Base-by-base conservation (phyloP, 192 early-diverging fungal species). In the Fimicolochytrium jonesii region DNA sequence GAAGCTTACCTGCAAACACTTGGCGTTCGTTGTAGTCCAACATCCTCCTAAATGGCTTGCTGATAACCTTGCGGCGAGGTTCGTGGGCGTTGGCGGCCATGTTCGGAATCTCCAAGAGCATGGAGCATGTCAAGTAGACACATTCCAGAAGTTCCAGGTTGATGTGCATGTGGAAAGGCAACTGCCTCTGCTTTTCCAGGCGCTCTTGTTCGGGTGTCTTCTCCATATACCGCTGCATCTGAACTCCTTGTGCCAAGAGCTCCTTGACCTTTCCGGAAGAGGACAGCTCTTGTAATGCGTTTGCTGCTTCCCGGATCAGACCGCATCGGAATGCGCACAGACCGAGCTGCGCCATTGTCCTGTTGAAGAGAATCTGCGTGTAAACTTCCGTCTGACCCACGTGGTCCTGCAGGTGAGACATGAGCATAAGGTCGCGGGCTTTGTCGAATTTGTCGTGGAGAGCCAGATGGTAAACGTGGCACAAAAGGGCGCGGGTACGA, bases 151-250 rank as follows among this genome's bases (percentile, higher is more conserved):
- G 84, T 77, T 99, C 97, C 49, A 99, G 75, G 80, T 99, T 98
- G 75, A 99, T 94, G 79, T 95, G 94, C 90, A 98, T 94, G 79
- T 99, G 96, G 90, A 97, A 97, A 22, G 96, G 96, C 65, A 99
- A 77, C 81, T 97, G 95, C 58, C 96, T 83, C 77, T 89, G 90
- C 67, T 92, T 90, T 74, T 96, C 93, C 20, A 94, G 79, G 65
- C 88, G 82, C 75, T 97, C 96, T 64, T 93, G 88, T 67, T 94
- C 94, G 0, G 90, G 84, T 20, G 94, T 88, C 63, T 87, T 80
- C 75, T 93, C 87, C 36, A 83, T 82, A 66, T 82, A 87, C 60
- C 85, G 85, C 72, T 88, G 87, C 48, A 74, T 77, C 63, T 82
- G 75, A 36, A 86, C 66, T 50, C 90, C 91, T 74, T 98, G 95